Evolutionary conservation across 306 rosid species (phyloP).

Genomic region (Corylus avellana): DNA sequence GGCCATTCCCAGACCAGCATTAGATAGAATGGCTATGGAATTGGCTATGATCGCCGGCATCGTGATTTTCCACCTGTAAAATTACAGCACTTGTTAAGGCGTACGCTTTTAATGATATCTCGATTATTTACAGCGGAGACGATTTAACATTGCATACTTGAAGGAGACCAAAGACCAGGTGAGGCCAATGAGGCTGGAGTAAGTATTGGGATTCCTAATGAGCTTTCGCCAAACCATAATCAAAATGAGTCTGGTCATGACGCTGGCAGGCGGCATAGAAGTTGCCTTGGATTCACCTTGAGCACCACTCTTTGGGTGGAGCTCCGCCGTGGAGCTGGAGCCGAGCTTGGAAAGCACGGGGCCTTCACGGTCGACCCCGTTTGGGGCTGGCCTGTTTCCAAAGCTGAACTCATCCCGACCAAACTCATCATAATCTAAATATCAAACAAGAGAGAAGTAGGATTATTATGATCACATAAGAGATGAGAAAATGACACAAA

Average conservation of each 20-base stretch:
- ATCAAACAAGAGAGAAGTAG: neutral
- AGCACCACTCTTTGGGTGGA: constrained; percentile 55
- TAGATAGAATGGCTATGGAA: constrained; percentile 70
- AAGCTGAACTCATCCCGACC: constrained; percentile 87
- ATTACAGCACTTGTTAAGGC: neutral
- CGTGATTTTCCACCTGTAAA: constrained; percentile 63
- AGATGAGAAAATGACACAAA: constrained; percentile 12
- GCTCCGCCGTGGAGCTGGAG: constrained; percentile 80
- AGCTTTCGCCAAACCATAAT: constrained; percentile 90
- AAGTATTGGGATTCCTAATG: constrained; percentile 81
- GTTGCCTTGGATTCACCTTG: constrained; percentile 54
- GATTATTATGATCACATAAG: neutral
- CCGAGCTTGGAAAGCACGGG: constrained; percentile 79
- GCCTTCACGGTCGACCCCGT: constrained; percentile 63
- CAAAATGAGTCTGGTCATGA: constrained; percentile 76
- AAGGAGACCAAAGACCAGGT: constrained; percentile 81
- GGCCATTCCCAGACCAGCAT: constrained; percentile 94
- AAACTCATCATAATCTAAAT: constrained; percentile 65
- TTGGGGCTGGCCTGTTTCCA: constrained; percentile 56
- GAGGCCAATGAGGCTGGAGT: constrained; percentile 82
- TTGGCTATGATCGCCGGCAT: constrained; percentile 80
- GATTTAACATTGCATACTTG: constrained; percentile 38
- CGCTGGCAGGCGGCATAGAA: constrained; percentile 78
- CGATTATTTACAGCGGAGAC: too few relatives aligned
- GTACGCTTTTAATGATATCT: too few relatives aligned